Evolutionary conservation across 202 grass and related monocot species (phyloP), one percentile per base, ranked within the genome.

Genomic region (Setaria italica): DNA sequence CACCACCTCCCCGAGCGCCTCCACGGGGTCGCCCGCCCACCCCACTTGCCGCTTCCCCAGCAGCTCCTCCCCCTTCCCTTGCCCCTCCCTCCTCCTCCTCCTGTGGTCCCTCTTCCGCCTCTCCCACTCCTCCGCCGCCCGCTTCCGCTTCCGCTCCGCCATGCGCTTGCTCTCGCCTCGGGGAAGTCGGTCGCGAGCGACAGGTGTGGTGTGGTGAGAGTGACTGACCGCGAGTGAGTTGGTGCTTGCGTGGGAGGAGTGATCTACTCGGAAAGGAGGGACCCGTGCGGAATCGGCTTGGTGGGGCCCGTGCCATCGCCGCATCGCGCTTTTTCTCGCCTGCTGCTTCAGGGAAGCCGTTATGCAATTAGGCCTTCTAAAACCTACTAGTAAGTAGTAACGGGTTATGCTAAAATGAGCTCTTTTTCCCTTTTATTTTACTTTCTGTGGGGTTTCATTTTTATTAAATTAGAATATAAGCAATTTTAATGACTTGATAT

Each of bases 1-100:
- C 74, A 98, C 80, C 21, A 87, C 92, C 72, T 88, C 48, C 77
- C 95, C 89, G 46, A 95, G 72, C 29, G 81, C 85, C 42, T 72
- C 88, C 76, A 95, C 37, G 8, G 87, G 95, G 67, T 93, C 95
- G 86, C 70, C 56, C 73, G 47, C 11, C 78, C 63, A 21, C 50
- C 21, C 35, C 30, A 21, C 56, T 9, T 32, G 13, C 37, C 69
- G 10, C 59, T 25, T 67, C 46, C 30, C 35, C 14, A 32, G 16
- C 14, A 32, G 16, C 35, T 50, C 29, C 47, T 62, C 25, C 70
- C 64, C 62, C 55, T 39, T 48, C 45, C 35, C 80, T 37, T 71
- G 51, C 83, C 17, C 37, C 58, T 20, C 47, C 66, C 50, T 11
- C 78, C 14, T 14, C 58, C 60, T 39, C 78, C 64, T 60, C 64